Conservation (phyloP, 2,329 filamentous ascomycete species). For the Scopulariopsis brevicaulis region DNA sequence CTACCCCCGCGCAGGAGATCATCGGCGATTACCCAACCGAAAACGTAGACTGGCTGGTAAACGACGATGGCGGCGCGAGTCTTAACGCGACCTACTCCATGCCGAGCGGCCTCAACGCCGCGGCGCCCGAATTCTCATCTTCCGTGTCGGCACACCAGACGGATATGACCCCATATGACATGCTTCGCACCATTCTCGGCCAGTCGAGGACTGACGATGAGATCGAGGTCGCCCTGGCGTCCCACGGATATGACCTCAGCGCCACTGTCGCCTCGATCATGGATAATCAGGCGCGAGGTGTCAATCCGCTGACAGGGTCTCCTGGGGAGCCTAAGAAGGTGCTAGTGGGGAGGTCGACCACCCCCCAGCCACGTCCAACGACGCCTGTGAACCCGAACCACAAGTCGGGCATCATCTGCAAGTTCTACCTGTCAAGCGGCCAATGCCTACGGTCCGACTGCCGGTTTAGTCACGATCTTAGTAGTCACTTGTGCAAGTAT, state of each 20-base stretch:
- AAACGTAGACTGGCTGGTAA: conserved; percentile 94
- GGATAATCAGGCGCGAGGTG: conserved; percentile 47
- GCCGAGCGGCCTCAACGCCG: conserved; percentile 63
- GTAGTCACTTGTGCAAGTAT: conserved; percentile 95
- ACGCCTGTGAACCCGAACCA: conserved; percentile 61
- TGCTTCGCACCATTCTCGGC: conserved; percentile 87
- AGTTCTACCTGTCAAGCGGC: conserved; percentile 93
- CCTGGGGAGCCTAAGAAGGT: conserved; percentile 51
- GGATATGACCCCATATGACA: conserved; percentile 97
- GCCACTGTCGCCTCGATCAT: conserved; percentile 85
- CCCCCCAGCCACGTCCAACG: conserved; percentile 58
- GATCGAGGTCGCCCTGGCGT: conserved; percentile 80
- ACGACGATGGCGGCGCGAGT: conserved; percentile 65
- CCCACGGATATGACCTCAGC: conserved; percentile 86
- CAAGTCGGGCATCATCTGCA: conserved; percentile 85
- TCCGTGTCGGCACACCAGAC: conserved; percentile 48
- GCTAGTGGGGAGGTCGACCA: conserved; percentile 84
- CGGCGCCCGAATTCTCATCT: conserved; percentile 65
- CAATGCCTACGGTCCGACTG: conserved; percentile 93
- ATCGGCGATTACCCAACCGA: conserved; percentile 88
- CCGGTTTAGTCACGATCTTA: conserved; percentile 92
- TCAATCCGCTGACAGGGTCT: conserved; percentile 17
- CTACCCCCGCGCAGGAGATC: conserved; percentile 69
- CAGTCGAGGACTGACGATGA: conserved; percentile 86
- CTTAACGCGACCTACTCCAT: conserved; percentile 65